These are phyloP conservation scores for Tuber umbilicatum DNA, from an alignment of 495 filamentous ascomycete species.

Conservation along the genomic window DNA sequence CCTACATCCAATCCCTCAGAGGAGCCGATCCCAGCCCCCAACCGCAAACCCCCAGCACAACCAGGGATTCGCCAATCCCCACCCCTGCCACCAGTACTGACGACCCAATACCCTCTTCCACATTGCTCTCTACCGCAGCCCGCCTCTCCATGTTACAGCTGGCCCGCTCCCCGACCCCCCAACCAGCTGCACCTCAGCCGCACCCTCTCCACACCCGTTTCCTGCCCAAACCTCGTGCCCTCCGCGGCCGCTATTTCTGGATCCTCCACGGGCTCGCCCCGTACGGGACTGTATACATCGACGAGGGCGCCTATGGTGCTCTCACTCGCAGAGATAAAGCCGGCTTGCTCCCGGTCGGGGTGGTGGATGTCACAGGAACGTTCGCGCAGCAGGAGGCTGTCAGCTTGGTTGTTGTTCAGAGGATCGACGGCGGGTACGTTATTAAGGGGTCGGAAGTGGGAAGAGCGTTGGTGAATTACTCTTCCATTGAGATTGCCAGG, in stretches of 20 bases:
- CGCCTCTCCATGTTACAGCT: not conserved
- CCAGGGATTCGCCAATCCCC: slow-evolving; percentile 13
- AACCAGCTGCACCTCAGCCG: slow-evolving; percentile 13
- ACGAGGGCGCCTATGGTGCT: slow-evolving; percentile 75
- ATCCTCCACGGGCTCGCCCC: slow-evolving; percentile 88
- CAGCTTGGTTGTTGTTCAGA: slow-evolving; percentile 67
- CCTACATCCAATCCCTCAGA: slow-evolving; percentile 62
- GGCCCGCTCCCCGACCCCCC: slow-evolving; percentile 34
- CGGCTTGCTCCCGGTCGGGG: slow-evolving; percentile 81
- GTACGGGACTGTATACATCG: slow-evolving; percentile 86
- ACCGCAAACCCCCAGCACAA: slow-evolving; percentile 16
- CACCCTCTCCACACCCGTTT: slow-evolving; percentile 87
- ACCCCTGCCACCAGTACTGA: slow-evolving; percentile 30
- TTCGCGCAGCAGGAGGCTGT: slow-evolving; percentile 93
- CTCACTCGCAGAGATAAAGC: slow-evolving; percentile 62
- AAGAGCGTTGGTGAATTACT: slow-evolving; percentile 87
- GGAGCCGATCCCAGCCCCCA: not conserved
- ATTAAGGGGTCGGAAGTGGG: slow-evolving; percentile 69
- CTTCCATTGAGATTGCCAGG: slow-evolving; percentile 67
- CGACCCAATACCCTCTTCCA: slow-evolving; percentile 43
- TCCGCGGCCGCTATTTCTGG: slow-evolving; percentile 94
- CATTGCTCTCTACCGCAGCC: slow-evolving; percentile 33
- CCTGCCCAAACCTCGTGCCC: slow-evolving; percentile 74
- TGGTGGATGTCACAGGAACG: slow-evolving; percentile 77
- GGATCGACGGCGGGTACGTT: slow-evolving; percentile 46